Evolutionary conservation across 345 rosid genomes (phyloP).

Genomic region (Triadica sebifera): DNA sequence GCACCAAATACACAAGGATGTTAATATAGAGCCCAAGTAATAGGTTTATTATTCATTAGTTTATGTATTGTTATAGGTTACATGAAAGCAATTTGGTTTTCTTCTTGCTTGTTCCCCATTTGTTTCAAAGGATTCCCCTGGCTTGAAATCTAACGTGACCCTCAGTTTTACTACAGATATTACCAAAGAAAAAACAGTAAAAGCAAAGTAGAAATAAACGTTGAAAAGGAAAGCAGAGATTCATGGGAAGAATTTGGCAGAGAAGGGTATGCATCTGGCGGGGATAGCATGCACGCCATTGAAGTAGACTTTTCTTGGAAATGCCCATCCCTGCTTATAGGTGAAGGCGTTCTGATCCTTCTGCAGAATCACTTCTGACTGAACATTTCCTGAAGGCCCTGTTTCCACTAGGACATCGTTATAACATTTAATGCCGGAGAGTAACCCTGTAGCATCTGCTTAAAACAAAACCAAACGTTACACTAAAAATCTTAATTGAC

Average conservation of each 20-base stretch:
- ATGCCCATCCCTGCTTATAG: conserved; percentile 90
- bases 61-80: neutral
- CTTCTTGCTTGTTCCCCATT: neutral
- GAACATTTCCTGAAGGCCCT: conserved; percentile 81
- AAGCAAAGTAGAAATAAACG: conserved; percentile 28
- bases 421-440: conserved; percentile 68
- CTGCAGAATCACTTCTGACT: conserved; percentile 78
- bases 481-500: neutral
- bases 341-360: conserved; percentile 75
- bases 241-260: conserved; percentile 57
- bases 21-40: neutral
- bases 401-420: conserved; percentile 88
- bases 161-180: conserved; percentile 6
- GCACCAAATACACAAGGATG: neutral
- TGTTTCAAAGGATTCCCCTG: neutral
- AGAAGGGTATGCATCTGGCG: conserved; percentile 81
- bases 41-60: neutral
- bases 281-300: conserved; percentile 85
- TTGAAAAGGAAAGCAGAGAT: conserved; percentile 27
- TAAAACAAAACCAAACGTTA: neutral
- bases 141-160: neutral
- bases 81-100: no score
- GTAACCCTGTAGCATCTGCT: conserved; percentile 90
- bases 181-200: conserved; percentile 37
- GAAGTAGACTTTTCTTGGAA: conserved; percentile 84